Conservation (phyloP, 192 early-diverging fungal genomes). For the Coemansia sp. region DNA sequence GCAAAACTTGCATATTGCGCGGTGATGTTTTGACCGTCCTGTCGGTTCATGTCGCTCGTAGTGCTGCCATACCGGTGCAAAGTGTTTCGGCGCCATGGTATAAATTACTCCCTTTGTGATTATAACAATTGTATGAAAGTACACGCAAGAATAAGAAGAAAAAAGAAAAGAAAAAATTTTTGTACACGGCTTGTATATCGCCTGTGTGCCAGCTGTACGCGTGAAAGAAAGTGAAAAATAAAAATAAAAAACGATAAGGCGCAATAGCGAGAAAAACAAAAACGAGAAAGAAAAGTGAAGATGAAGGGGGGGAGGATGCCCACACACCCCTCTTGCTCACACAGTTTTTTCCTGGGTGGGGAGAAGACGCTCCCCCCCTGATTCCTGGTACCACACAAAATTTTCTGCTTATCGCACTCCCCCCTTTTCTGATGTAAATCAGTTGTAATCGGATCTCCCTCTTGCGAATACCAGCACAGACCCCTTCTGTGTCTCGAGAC, state of each 20-base stretch:
- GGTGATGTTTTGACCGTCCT: constrained; percentile 53
- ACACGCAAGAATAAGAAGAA: constrained; percentile 8
- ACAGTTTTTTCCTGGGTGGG: neutral
- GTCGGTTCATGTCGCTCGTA: constrained; percentile 53
- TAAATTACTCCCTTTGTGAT: neutral
- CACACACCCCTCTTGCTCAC: neutral
- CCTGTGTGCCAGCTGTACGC: neutral
- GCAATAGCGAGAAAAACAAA: neutral
- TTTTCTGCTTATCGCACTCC: neutral
- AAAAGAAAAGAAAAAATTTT: neutral
- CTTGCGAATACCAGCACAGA: neutral
- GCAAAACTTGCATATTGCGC: constrained; percentile 51
- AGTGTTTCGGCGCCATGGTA: constrained; percentile 53
- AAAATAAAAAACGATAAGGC: neutral
- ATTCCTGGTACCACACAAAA: neutral
- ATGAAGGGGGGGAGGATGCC: neutral
- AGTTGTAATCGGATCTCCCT: neutral
- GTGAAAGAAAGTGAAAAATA: neutral
- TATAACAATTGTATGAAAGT: neutral
- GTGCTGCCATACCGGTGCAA: constrained; percentile 54
- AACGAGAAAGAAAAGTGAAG: neutral
- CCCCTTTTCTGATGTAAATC: neutral
- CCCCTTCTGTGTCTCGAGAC: neutral
- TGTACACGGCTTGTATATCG: neutral
- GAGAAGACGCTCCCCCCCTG: neutral